Base-by-base conservation (phyloP, 352 stramenopile genomes). In the Phytopythium boreale region DNA sequence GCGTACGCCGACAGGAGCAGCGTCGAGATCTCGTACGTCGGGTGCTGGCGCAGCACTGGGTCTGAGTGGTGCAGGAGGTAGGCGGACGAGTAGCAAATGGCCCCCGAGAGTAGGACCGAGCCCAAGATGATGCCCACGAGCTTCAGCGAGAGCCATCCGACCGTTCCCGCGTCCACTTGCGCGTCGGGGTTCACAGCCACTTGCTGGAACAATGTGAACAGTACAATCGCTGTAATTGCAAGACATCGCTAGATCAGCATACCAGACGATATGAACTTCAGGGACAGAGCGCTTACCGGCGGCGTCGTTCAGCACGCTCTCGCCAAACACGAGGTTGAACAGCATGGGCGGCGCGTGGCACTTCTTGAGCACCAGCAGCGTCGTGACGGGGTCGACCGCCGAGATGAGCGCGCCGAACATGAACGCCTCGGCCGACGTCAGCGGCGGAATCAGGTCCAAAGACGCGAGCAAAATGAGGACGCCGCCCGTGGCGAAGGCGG, bases 301-400 rank as follows among this genome's bases (percentile, higher is more conserved):
- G 6, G 85, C 85, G 63, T 96, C 87, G 67, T 96, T 97, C 24
- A 97, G 71, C 22, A 93, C 83, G 29, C 71, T 88, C 73, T 97
- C 89, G 31, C 89, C 89, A 72, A 96, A 97, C 9, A 95, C 81
- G 17, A 97, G 72, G 65, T 95, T 95, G 71, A 96, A 95, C 19
- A 97, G 68, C 43, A 81, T 72, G 29, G 87, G 71, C 24, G 72
- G 71, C 27, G 72, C 74, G 22, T 67, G 52, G 49, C 66, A 63
- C 22, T 80, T 83, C 67, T 90, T 82, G 71, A 96, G 91, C n/a
- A 92, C 79, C 2, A 83, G 72, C 22, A 96, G 65, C 44, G 84
- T 92, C 37, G 83, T 80, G 17, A 97, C 87, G n/a, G 89, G 83
- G 72, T 97, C 89, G 31, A 90, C 91, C 5, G 88, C 82, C 29